Conservation (phyloP, 352 stramenopile genomes). For the Phytopythium aichiense region DNA sequence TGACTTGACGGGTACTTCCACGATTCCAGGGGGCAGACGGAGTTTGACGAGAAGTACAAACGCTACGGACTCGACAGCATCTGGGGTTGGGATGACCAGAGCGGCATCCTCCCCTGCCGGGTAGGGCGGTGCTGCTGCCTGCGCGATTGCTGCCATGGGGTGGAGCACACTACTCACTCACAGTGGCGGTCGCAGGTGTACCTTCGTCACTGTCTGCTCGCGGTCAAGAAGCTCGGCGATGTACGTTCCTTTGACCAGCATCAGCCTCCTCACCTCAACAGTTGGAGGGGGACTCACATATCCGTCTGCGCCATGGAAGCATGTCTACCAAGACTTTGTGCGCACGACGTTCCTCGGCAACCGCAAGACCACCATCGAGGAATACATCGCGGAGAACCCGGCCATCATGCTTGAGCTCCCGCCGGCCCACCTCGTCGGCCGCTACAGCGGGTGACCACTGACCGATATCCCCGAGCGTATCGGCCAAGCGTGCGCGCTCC, state of each 20-base stretch:
- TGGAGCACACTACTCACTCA: neutral
- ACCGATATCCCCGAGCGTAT: neutral
- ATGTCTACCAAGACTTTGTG: conserved; percentile 80
- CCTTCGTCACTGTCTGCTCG: conserved; percentile 91
- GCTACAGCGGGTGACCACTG: conserved; percentile 67
- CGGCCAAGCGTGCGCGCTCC: neutral
- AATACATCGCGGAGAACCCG: conserved; percentile 80
- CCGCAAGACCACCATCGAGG: conserved; percentile 78
- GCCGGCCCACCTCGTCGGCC: conserved; percentile 60
- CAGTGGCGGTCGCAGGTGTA: conserved; percentile 53
- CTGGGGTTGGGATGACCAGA: conserved; percentile 84
- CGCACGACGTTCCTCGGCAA: conserved; percentile 90
- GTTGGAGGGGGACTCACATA: neutral
- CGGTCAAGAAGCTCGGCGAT: conserved; percentile 74
- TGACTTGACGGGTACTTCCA: neutral
- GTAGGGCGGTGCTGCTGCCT: conserved; percentile 15
- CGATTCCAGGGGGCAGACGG: conserved; percentile 57
- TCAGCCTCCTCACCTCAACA: neutral
- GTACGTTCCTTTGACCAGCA: conserved; percentile 10
- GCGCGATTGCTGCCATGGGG: too few relatives aligned
- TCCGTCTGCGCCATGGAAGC: conserved; percentile 11
- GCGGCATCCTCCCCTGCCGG: conserved; percentile 83
- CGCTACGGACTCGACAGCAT: conserved; percentile 87
- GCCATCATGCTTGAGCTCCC: conserved; percentile 81
- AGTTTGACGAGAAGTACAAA: conserved; percentile 84